Evolutionary conservation across 1,284 basidiomycete genomes (phyloP).

Genomic region (Caloboletus firmus): DNA sequence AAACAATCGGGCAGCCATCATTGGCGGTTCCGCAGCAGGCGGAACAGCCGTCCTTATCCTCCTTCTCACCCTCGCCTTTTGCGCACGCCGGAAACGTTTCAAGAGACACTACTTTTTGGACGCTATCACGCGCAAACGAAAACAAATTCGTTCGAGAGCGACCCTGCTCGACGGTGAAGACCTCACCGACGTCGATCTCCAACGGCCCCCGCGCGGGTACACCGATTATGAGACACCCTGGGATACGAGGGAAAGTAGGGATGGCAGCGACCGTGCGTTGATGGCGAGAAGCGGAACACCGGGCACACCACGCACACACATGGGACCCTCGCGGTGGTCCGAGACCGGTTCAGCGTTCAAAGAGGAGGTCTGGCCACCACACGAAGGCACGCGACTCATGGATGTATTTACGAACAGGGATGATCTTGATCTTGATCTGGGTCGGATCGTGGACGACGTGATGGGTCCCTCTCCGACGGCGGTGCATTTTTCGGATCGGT

Average conservation of each 20-base stretch:
- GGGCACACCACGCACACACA: not conserved
- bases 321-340: slow-evolving; percentile 16
- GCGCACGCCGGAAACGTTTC: slow-evolving; percentile 42
- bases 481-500: slow-evolving; percentile 23
- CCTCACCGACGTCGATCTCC: slow-evolving; percentile 40
- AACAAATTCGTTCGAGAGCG: slow-evolving; percentile 38
- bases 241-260: not conserved
- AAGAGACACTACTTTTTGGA: slow-evolving; percentile 42
- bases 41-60: slow-evolving; percentile 42
- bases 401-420: slow-evolving; percentile 42
- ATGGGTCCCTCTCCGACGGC: slow-evolving; percentile 43
- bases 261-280: not conserved
- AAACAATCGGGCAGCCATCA: slow-evolving; percentile 40
- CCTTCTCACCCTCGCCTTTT: slow-evolving; percentile 41
- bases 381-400: slow-evolving; percentile 40
- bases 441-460: slow-evolving; percentile 49
- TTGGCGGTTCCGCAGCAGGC: slow-evolving; percentile 49
- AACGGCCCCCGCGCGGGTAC: slow-evolving; percentile 31
- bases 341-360: slow-evolving; percentile 52
- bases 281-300: not conserved
- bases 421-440: slow-evolving; percentile 38
- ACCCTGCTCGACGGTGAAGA: slow-evolving; percentile 48
- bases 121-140: slow-evolving; percentile 31
- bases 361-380: slow-evolving; percentile 51
- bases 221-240: slow-evolving; percentile 34